These are phyloP conservation scores for Sporisorium scitamineum DNA, from an alignment of 1,284 basidiomycete species.

Conservation along the genomic window DNA sequence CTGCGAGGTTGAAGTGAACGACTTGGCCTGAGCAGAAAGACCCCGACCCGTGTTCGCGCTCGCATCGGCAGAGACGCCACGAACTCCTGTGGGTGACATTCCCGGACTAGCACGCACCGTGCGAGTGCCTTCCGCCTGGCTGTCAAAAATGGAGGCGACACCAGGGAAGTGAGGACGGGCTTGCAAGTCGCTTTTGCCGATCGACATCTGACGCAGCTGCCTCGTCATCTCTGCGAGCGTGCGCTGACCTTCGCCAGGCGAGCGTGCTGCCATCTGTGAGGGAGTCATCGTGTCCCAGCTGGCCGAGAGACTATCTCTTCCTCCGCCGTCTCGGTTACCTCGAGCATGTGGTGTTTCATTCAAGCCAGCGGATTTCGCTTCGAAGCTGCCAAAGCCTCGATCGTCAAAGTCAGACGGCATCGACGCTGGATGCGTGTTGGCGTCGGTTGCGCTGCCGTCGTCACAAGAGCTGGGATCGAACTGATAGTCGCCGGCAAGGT, in stretches of 20 bases:
- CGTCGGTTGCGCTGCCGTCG: constrained; percentile 21
- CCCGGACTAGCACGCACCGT: constrained; percentile 51
- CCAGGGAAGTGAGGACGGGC: background rate
- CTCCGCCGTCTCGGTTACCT: constrained; percentile 4
- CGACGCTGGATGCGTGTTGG: constrained; percentile 47
- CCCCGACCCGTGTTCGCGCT: constrained; percentile 5
- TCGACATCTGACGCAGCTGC: constrained; percentile 44
- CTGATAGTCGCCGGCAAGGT: constrained; percentile 48
- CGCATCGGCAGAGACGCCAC: constrained; percentile 2
- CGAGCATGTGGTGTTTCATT: constrained; percentile 9
- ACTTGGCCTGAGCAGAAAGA: constrained; percentile 41
- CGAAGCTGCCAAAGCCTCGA: constrained; percentile 22
- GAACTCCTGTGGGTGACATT: constrained; percentile 29
- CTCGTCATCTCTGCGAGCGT: constrained; percentile 41
- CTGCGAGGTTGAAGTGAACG: constrained; percentile 28
- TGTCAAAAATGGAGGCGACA: constrained; percentile 24
- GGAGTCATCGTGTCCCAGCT: constrained; percentile 49
- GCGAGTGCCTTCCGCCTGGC: constrained; percentile 36
- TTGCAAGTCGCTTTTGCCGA: constrained; percentile 23
- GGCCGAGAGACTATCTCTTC: constrained; percentile 43
- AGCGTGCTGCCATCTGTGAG: constrained; percentile 29
- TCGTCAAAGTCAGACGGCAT: constrained; percentile 50
- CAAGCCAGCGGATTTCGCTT: constrained; percentile 16
- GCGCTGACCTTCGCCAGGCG: constrained; percentile 31
- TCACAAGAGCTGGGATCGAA: constrained; percentile 22